These are phyloP conservation scores for Penicillium sp. DNA, from an alignment of 2,329 filamentous ascomycete genomes.

Conservation along the genomic window DNA sequence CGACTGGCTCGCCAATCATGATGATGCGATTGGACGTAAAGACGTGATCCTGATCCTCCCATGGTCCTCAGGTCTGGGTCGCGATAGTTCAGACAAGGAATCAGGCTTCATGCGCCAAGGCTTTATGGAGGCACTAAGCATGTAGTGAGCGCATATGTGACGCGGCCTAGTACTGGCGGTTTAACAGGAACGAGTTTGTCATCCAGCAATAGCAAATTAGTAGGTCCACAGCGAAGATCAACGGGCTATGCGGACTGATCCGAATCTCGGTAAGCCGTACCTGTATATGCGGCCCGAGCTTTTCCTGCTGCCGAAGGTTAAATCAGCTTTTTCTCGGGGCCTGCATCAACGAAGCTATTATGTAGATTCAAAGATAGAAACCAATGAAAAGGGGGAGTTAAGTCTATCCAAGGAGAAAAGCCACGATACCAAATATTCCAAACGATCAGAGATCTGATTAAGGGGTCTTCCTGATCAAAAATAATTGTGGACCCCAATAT, in stretches of 20 bases:
- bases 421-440: too few species aligned
- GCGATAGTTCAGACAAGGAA: background rate
- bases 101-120: background rate
- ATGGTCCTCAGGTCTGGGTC: background rate
- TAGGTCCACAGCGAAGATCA: background rate
- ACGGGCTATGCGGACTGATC: background rate
- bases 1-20: background rate
- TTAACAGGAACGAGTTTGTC: background rate
- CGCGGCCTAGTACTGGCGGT: background rate
- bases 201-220: background rate
- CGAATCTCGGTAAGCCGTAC: background rate
- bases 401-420: too few species aligned
- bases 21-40: background rate
- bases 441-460: background rate
- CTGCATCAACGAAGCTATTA: too few species aligned
- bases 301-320: background rate
- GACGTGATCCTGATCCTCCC: background rate
- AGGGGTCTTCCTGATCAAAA: background rate
- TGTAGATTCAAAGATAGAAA: too few species aligned
- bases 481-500: background rate
- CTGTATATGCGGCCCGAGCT: background rate
- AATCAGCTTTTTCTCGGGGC: background rate
- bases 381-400: too few species aligned
- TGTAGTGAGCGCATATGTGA: background rate
- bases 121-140: background rate